Evolutionary conservation across 2,329 filamentous ascomycete genomes (phyloP).

Genomic region (Fulvia fulva): DNA sequence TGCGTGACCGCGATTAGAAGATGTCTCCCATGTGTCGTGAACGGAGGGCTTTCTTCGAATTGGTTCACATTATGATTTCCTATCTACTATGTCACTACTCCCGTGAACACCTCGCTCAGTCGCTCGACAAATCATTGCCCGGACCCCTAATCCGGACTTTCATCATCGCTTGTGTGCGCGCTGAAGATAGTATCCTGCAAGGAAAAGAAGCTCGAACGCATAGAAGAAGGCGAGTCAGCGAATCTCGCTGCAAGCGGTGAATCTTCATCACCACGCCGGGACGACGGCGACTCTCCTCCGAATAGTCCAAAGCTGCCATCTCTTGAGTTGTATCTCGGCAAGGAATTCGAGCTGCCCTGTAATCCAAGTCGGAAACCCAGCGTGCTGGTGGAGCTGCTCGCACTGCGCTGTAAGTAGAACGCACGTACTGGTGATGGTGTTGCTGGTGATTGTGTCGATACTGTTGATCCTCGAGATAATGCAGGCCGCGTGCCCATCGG

Average conservation of each 20-base stretch:
- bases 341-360: not conserved
- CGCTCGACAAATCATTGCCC: not conserved
- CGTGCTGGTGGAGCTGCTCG: slow-evolving; percentile 10
- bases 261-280: not conserved
- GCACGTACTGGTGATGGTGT: slow-evolving; percentile 7
- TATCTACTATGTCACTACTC: not conserved
- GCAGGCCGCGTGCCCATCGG: slow-evolving; percentile 1
- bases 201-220: slow-evolving; percentile 1
- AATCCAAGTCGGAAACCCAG: slow-evolving; percentile 3
- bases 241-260: not conserved
- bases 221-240: not conserved
- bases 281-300: not conserved
- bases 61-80: not conserved
- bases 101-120: not conserved
- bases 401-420: slow-evolving; percentile 7
- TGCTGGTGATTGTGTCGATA: not conserved
- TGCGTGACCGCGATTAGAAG: too few relatives aligned
- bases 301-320: slow-evolving; percentile 1
- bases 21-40: not conserved
- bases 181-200: not conserved
- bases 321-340: not conserved
- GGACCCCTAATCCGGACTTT: not conserved
- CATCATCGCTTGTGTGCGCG: not conserved
- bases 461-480: not conserved
- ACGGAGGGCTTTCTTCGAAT: not conserved